These are phyloP conservation scores for Lotmaria passim DNA, from an alignment of 208 protist species.

Conservation along the genomic window DNA sequence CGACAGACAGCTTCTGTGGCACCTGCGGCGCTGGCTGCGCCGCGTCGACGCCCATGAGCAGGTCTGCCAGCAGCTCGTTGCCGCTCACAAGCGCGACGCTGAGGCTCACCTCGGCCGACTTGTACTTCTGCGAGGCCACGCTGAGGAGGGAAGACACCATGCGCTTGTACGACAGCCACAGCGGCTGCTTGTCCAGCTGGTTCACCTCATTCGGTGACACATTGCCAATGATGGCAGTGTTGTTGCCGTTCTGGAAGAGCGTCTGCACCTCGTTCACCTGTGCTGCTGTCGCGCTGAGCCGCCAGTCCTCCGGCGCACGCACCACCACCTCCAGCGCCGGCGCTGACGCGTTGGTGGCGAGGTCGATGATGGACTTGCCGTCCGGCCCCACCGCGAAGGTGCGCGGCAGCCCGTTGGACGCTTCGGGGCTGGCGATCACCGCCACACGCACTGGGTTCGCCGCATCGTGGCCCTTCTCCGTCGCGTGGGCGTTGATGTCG, in stretches of 20 bases:
- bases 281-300: constrained; percentile 29
- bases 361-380: constrained; percentile 36
- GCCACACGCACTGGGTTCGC: constrained; percentile 41
- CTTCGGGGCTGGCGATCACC: constrained; percentile 36
- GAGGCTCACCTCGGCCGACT: constrained; percentile 55
- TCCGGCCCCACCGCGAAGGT: constrained; percentile 40
- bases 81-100: constrained; percentile 48
- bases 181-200: constrained; percentile 57
- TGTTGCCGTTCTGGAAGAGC: constrained; percentile 67
- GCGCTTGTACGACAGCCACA: constrained; percentile 70
- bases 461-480: constrained; percentile 32
- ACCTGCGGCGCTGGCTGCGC: constrained; percentile 24
- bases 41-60: constrained; percentile 33
- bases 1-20: constrained; percentile 41
- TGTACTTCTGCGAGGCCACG: constrained; percentile 51
- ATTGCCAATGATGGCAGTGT: constrained; percentile 61
- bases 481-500: constrained; percentile 30
- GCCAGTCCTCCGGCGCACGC: constrained; percentile 49
- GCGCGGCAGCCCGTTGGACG: constrained; percentile 22
- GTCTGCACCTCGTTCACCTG: constrained; percentile 48
- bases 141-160: constrained; percentile 61
- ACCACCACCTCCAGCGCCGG: constrained; percentile 53
- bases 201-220: constrained; percentile 44
- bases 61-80: constrained; percentile 48
- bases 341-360: constrained; percentile 20